Evolutionary conservation across 2,329 filamentous ascomycete genomes (phyloP), one percentile per base, ranked within the genome.

Genomic region (Colletotrichum spaethianum): DNA sequence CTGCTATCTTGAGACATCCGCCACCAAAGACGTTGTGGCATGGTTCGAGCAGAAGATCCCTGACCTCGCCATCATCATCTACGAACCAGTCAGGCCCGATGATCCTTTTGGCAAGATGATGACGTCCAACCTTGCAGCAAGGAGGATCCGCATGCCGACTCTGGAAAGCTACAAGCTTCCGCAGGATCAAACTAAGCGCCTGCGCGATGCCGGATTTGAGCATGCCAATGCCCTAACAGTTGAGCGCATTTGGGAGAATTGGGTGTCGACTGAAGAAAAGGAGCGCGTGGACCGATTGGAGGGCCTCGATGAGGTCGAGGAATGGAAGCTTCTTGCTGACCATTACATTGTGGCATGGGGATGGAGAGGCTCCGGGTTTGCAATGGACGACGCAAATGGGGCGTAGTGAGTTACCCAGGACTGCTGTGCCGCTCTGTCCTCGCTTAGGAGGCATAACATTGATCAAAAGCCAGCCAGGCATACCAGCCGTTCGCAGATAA

Each of bases 261-360:
- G 96, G 95, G 86, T 97, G 3, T 78, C 80, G 0, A 79, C 86
- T 0, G 84, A 85, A 2, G 96, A 98, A 82, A 95, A 94, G 82
- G 92, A 93, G 78, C 86, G 95, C 59, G 90, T 98, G 1, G 92
- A 95, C 74, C 82, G 84, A 14, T 80, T 98, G 33, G 95, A 99
- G 81, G 95, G 96, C 77, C 82, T 99, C 74, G 96, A 99, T 83
- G 96, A 99, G 82, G 88, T 98, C 31, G 96, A 99, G 82, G 96
- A 99, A 83, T 97, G 96, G 93, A 88, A 92, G 77, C 82, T 99
- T 76, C 82, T 99, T 76, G 94, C 95, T 0, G 90, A 89, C 75
- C 96, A 99, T 85, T 99, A 99, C 78, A 91, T 95, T 74, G 88
- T 99, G 53, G 92, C 91, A 4, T 98, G 96, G 96, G 96, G 92